Conservation (phyloP, 2,329 filamentous ascomycete species). For the Parastagonospora nodorum region DNA sequence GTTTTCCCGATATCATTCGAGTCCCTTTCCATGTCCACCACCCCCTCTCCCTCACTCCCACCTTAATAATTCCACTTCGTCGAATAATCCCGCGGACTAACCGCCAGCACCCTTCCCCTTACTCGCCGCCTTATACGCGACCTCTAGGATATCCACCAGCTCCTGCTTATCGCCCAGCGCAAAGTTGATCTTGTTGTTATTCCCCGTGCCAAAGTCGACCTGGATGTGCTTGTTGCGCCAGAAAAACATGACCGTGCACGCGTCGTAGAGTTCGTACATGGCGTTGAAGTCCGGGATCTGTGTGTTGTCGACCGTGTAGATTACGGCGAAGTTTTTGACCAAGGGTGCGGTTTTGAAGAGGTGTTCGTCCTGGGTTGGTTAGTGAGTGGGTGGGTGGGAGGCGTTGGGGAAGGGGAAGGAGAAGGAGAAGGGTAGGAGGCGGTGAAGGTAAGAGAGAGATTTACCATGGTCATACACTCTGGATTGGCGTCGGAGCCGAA, state of each 20-base stretch:
- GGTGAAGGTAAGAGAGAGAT: not conserved
- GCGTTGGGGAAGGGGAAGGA: not conserved
- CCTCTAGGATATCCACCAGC: conserved; percentile 96
- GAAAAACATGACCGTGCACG: conserved; percentile 93
- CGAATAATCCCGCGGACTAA: conserved; percentile 84
- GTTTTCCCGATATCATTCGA: not conserved
- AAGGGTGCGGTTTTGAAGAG: conserved; percentile 27
- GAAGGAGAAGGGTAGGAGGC: not conserved
- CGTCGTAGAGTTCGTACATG: conserved; percentile 89
- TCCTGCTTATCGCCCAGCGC: conserved; percentile 94
- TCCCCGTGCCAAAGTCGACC: conserved; percentile 69
- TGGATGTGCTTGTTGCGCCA: conserved; percentile 61
- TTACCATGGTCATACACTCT: conserved; percentile 56
- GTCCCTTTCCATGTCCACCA: not conserved
- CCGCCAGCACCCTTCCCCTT: conserved; percentile 92
- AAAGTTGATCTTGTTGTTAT: conserved; percentile 97
- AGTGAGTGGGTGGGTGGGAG: not conserved
- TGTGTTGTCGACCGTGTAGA: conserved; percentile 85
- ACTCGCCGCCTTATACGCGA: conserved; percentile 91
- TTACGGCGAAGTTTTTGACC: conserved; percentile 86
- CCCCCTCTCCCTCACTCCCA: not conserved
- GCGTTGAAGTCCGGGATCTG: conserved; percentile 82
- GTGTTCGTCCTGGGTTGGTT: conserved; percentile 16
- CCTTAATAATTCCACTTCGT: conserved; percentile 61
- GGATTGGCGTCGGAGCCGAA: conserved; percentile 83